Evolutionary conservation across 495 filamentous ascomycete genomes (phyloP).

Genomic region (Penicillium pancosmium): DNA sequence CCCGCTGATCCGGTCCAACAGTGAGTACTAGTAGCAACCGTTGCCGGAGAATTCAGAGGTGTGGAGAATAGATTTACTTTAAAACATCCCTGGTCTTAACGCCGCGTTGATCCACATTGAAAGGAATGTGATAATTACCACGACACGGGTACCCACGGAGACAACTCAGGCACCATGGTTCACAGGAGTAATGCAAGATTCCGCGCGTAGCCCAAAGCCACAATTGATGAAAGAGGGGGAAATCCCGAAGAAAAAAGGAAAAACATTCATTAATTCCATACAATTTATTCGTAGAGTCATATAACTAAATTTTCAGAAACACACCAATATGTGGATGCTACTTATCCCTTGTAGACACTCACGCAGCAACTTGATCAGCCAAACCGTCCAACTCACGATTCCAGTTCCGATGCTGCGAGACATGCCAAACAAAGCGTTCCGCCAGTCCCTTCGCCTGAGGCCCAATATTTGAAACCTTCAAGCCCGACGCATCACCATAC

Average conservation of each 20-base stretch:
- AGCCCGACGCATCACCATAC: slow-evolving; percentile 25
- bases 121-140: slow-evolving; percentile 14
- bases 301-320: neutral
- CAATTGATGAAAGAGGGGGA: neutral
- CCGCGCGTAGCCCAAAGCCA: neutral
- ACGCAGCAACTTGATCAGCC: slow-evolving; percentile 39
- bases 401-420: slow-evolving; percentile 72
- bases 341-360: neutral
- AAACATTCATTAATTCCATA: neutral
- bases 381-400: slow-evolving; percentile 73
- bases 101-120: slow-evolving; percentile 2
- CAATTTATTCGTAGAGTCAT: neutral
- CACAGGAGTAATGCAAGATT: slow-evolving; percentile 8
- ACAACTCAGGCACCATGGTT: neutral
- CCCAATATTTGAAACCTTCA: slow-evolving; percentile 29
- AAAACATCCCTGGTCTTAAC: neutral
- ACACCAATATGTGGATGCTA: neutral
- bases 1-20: neutral
- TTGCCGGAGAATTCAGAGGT: neutral
- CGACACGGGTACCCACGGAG: slow-evolving; percentile 3
- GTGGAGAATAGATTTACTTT: neutral
- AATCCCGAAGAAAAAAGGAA: neutral
- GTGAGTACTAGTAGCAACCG: neutral
- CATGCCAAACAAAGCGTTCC: slow-evolving; percentile 65
- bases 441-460: slow-evolving; percentile 61